These are phyloP conservation scores for Hypoxylon sp. DNA, from an alignment of 2,329 filamentous ascomycete genomes.

Conservation along the genomic window DNA sequence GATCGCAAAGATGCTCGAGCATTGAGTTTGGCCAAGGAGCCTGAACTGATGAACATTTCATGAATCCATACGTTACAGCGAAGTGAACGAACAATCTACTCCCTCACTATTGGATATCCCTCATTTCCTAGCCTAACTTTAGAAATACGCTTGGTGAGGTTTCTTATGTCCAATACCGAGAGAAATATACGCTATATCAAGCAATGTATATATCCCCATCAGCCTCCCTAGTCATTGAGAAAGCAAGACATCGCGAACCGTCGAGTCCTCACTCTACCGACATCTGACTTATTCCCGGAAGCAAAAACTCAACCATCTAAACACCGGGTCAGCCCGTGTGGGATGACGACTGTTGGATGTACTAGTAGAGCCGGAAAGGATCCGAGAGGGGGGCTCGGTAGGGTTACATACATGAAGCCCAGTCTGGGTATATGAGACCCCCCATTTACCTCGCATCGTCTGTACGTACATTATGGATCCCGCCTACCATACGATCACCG, in stretches of 20 bases:
- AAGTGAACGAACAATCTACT: neutral
- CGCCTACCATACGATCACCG: neutral
- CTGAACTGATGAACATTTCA: neutral
- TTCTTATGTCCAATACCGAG: neutral
- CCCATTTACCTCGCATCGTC: neutral
- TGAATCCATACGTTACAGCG: neutral
- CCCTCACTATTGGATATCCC: neutral
- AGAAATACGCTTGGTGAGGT: neutral
- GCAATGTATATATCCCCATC: neutral
- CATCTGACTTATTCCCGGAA: neutral
- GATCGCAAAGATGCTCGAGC: neutral
- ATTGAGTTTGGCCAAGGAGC: neutral
- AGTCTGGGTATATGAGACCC: neutral
- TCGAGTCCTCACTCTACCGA: neutral
- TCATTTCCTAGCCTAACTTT: neutral
- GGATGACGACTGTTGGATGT: neutral
- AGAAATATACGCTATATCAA: neutral
- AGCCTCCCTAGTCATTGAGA: neutral
- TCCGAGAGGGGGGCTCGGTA: conserved; percentile 30
- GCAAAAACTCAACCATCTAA: neutral
- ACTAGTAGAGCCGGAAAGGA: conserved; percentile 2
- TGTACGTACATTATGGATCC: neutral
- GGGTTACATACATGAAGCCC: conserved; percentile 38
- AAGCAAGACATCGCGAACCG: neutral
- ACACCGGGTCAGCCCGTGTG: neutral